A percentile compares a stretch with the other conserved stretches of the same genome.
Conservation (phyloP, 352 stramenopile genomes). For the Phytophthora foliorum region DNA sequence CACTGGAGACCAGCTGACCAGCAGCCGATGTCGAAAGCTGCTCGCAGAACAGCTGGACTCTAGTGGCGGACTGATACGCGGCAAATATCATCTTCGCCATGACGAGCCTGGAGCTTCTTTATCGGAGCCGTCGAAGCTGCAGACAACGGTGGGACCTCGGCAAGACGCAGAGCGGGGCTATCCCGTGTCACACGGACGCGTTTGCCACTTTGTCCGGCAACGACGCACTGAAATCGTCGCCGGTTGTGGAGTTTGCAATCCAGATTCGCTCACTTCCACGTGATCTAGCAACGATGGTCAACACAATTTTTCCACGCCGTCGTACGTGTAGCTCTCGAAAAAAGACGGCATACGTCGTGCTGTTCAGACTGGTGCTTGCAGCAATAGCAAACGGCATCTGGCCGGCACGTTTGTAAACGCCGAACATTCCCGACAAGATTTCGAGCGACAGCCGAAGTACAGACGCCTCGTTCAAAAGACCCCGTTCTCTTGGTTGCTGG, state of each 20-base stretch:
- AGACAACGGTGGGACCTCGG: slow-evolving; percentile 19
- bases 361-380: not conserved
- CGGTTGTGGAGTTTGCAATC: slow-evolving; percentile 1
- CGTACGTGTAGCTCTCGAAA: not conserved
- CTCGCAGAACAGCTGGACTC: slow-evolving; percentile 34
- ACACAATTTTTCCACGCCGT: not conserved
- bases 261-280: slow-evolving; percentile 10
- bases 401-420: slow-evolving; percentile 6
- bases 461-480: slow-evolving; percentile 1
- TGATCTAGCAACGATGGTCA: slow-evolving; percentile 7
- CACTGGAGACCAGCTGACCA: slow-evolving; percentile 25
- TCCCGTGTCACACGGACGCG: slow-evolving; percentile 9
- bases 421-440: slow-evolving; percentile 11
- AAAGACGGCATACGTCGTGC: not conserved
- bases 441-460: not conserved
- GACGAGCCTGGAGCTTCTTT: slow-evolving; percentile 13
- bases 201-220: slow-evolving; percentile 1
- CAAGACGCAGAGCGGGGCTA: slow-evolving; percentile 24
- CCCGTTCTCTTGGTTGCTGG: slow-evolving; percentile 6
- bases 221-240: slow-evolving; percentile 17
- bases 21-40: slow-evolving; percentile 19
- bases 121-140: slow-evolving; percentile 10
- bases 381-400: slow-evolving; percentile 1
- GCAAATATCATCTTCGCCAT: slow-evolving; percentile 23
- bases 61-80: slow-evolving; percentile 1